Evolutionary conservation across 192 early-diverging fungal genomes (phyloP), one percentile per base, ranked within the genome.

Genomic region (Backusella australiensis): DNA sequence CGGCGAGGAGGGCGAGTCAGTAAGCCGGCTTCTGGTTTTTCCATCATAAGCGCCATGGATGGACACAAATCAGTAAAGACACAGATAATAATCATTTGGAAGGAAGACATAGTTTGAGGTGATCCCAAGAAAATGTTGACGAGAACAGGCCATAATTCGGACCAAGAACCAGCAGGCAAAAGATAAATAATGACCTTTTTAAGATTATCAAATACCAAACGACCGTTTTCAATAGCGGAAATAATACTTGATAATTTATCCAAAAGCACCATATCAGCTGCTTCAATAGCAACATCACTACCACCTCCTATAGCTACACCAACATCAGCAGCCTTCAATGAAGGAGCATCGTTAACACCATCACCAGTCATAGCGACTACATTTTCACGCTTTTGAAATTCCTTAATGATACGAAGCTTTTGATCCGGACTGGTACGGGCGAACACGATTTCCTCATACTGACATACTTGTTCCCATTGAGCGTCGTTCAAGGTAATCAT

Each of bases 291-390:
- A 4, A 94, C 93, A 75, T 95, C 94, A 0, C 91, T 91, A 44
- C 95, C 95, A 71, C 85, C 81, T 14, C 92, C 96, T 87, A 98
- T 93, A 65, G 96, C 94, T 41, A 98, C 86, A 52, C 95, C 95
- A 36, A 98, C 88, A 76, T 96, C 88, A 12, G 96, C 95, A n/a
- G 91, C 90, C 71, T 93, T 95, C 67, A 98, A 87, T n/a, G 96
- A 94, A 23, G 95, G 94, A 59, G 94, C 88, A 74, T 98, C 96
- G 78, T 97, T 97, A 14, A 94, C 93, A 69, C 95, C 96, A 79
- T 98, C 96, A 72, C 96, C 96, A 32, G 94, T 96, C n/a, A 96
- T 94, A 2, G 90, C 95, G 9, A 98, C 94, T 6, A 88, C 77
- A 73, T 86, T 84, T 52, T 88, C 91, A 76, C 93, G 90, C 9